These are phyloP conservation scores for Gypsophila paniculata DNA, from an alignment of 179 eudicot genomes.

Conservation along the genomic window DNA sequence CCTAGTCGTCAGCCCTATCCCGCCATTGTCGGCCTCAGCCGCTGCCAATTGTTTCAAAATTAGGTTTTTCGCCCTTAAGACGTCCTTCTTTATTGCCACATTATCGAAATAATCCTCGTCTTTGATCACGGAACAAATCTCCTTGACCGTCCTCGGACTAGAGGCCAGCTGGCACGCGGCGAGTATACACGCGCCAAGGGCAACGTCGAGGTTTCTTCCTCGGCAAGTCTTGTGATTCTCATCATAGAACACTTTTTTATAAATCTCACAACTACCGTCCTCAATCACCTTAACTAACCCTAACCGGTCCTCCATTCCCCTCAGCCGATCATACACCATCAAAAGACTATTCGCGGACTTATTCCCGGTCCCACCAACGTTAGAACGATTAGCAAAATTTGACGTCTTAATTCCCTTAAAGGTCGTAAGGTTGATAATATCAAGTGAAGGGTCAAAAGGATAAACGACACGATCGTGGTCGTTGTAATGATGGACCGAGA, in stretches of 20 bases:
- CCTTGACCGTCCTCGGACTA: slow-evolving; percentile 46
- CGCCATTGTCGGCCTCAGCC: not conserved
- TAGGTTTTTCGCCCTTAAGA: slow-evolving; percentile 44
- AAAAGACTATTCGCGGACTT: slow-evolving; percentile 35
- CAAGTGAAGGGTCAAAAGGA: slow-evolving; percentile 42
- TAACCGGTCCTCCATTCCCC: slow-evolving; percentile 48
- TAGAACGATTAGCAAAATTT: not conserved
- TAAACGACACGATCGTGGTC: slow-evolving; percentile 50
- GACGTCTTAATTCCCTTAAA: not conserved
- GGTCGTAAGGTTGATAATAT: slow-evolving; percentile 24
- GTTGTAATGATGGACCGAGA: slow-evolving; percentile 35
- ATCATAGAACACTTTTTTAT: slow-evolving; percentile 26
- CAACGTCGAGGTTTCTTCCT: slow-evolving; percentile 33
- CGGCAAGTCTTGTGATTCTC: slow-evolving; percentile 31
- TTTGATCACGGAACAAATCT: slow-evolving; percentile 43
- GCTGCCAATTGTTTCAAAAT: slow-evolving; percentile 39
- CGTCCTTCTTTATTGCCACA: slow-evolving; percentile 54
- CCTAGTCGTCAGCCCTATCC: slow-evolving; percentile 16
- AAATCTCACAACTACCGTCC: slow-evolving; percentile 41
- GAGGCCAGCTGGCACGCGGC: slow-evolving; percentile 43
- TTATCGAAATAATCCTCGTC: slow-evolving; percentile 7
- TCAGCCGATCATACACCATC: slow-evolving; percentile 38
- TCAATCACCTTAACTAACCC: not conserved
- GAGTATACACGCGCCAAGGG: slow-evolving; percentile 39
- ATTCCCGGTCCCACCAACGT: not conserved